phyloP scores from a whole-genome alignment of 768 basidiomycete genomes.

The Cantharellus cinnabarinus region DNA sequence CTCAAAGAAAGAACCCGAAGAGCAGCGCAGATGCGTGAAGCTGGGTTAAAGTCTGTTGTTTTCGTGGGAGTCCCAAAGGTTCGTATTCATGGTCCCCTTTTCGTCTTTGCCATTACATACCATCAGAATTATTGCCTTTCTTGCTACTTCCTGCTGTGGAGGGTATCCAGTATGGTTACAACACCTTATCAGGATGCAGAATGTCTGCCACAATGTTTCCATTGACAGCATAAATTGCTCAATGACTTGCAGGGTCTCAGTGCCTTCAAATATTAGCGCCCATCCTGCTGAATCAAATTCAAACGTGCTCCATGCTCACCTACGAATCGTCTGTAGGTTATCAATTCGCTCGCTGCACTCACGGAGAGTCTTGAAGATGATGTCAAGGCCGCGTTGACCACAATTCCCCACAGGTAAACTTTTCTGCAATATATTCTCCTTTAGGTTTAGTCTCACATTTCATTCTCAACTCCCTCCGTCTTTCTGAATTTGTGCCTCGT shows the following conservation, averaged over 20 bases:
- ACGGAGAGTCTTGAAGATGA: conserved; percentile 62
- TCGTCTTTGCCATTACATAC: background rate
- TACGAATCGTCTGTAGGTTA: conserved; percentile 31
- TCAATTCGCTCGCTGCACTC: conserved; percentile 60
- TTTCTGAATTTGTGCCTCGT: background rate
- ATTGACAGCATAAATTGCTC: no score
- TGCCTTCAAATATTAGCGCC: no score
- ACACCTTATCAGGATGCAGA: background rate
- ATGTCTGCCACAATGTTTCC: background rate
- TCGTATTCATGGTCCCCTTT: conserved; percentile 14
- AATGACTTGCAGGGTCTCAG: no score
- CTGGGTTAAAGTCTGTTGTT: conserved; percentile 72
- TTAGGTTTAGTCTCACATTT: background rate
- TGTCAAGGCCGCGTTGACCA: conserved; percentile 28
- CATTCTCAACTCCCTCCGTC: background rate
- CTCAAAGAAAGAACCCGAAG: conserved; percentile 40
- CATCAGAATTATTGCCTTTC: background rate
- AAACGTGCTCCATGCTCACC: background rate
- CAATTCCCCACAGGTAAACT: background rate
- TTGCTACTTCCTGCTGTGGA: background rate
- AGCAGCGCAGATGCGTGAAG: conserved; percentile 75
- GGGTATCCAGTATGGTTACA: no score
- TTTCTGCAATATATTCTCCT: background rate
- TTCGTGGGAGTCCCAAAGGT: conserved; percentile 78
- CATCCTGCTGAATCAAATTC: no score